Percentiles rank a stretch among this genome's conserved stretches.
Evolutionary conservation across 352 stramenopile species (phyloP).

Genomic region (Blastocystis sp.): DNA sequence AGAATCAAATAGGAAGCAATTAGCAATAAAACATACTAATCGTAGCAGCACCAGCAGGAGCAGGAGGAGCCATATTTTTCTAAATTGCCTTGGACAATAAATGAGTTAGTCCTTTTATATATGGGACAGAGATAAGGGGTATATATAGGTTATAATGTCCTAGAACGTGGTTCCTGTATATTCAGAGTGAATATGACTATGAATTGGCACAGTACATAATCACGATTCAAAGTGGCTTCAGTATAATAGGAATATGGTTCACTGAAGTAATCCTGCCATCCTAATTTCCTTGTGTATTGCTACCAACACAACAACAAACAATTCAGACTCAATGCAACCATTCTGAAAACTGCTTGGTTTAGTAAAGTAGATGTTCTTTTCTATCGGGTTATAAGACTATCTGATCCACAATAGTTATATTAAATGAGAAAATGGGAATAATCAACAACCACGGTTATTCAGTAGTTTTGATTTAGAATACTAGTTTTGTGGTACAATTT

Average conservation of each 20-base stretch:
- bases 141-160: not conserved
- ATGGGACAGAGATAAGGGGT: not conserved
- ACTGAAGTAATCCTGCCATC: not conserved
- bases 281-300: no score
- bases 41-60: slow-evolving; percentile 61
- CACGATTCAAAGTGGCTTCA: not conserved
- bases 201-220: not conserved
- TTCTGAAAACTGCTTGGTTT: not conserved
- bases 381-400: no score
- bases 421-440: not conserved
- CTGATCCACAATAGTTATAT: no score
- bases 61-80: slow-evolving; percentile 59
- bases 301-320: not conserved
- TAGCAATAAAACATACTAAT: slow-evolving; percentile 28
- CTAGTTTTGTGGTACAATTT: not conserved
- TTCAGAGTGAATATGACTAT: not conserved
- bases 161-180: not conserved
- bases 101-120: not conserved
- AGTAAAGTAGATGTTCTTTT: no score
- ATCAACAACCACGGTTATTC: not conserved
- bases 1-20: not conserved
- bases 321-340: not conserved
- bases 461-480: not conserved
- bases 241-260: not conserved
- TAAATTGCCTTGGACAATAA: slow-evolving; percentile 52